Conservation (phyloP, 176 grass and related monocot genomes). For the Echinochloa phyllopogon region DNA sequence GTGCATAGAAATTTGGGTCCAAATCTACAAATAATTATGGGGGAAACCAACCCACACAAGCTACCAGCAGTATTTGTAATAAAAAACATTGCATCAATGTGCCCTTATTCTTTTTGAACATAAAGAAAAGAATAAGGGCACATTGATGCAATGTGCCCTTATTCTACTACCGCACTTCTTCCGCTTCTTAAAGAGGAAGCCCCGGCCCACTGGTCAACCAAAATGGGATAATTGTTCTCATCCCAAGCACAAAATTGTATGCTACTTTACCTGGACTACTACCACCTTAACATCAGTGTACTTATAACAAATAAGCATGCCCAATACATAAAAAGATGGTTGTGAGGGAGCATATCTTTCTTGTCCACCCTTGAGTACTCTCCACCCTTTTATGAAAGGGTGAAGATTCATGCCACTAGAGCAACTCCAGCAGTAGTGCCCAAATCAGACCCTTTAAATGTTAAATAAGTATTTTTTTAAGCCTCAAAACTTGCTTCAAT, state of each 20-base stretch:
- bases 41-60: not conserved
- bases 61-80: not conserved
- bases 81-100: not conserved
- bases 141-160: not conserved
- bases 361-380: not conserved
- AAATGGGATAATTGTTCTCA: not conserved
- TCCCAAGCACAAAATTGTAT: not conserved
- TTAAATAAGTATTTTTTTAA: no score
- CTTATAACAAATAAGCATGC: not conserved
- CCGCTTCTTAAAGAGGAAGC: not conserved
- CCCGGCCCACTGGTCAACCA: not conserved
- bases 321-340: not conserved
- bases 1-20: not conserved
- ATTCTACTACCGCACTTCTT: not conserved
- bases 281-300: not conserved
- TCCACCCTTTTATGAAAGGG: not conserved
- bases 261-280: not conserved
- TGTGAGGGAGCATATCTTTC: not conserved
- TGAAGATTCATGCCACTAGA: not conserved
- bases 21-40: not conserved
- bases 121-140: no score
- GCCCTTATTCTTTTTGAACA: not conserved
- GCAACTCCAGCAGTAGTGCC: no score
- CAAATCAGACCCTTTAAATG: no score
- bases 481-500: no score